Base-by-base conservation (phyloP, 257 asterid species). In the Fraxinus excelsior region DNA sequence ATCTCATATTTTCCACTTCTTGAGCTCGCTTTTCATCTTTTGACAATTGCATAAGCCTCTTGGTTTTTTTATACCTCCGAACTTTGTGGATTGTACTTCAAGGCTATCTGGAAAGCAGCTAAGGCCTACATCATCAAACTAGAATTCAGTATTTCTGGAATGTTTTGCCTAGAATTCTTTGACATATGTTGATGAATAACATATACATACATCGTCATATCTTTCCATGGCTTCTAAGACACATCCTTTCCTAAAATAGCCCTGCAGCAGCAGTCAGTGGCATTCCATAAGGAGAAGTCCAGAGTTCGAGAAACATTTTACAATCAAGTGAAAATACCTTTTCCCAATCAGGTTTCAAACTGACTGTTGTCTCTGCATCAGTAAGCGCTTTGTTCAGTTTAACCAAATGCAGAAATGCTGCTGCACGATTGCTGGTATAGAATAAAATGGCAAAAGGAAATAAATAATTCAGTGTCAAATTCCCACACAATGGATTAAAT, bases 181-280 rank as follows among this genome's bases (percentile, higher is more conserved):
- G 26, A 65, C 68, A 72, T 58, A 66, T 2, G 67, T 60, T 21
- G 83, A 65, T 32, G 38, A 78, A 82, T 62, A 71, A 77, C 25
- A 49, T 74, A 40, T 19, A 82, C 97, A 76, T 84, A 93, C 98
- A 87, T 96, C 99, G 46, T 87, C 96, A 46, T 89, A 93, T 74
- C 90, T 88, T 80, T 91, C 97, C 99, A 96, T 86, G 38, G 99
- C 98, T 91, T 96, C 97, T 68, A 96, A 81, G 70, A 92, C 88
- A 79, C 97, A 93, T 72, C 99, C 99, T 90, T 93, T 96, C 88
- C 99, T 90, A 89, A 96, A 96, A 89, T 93, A 88, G 67, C 99
- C 99, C 99, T 96, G 91, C 86, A 90, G 53, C 75, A 40, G 44
- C 64, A 82, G 68, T 81, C 75, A 85, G 79, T 51, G 65, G 67